Evolutionary conservation across 139 green algal genomes (phyloP), one percentile per base, ranked within the genome.

Genomic region (Ulvella scutata): DNA sequence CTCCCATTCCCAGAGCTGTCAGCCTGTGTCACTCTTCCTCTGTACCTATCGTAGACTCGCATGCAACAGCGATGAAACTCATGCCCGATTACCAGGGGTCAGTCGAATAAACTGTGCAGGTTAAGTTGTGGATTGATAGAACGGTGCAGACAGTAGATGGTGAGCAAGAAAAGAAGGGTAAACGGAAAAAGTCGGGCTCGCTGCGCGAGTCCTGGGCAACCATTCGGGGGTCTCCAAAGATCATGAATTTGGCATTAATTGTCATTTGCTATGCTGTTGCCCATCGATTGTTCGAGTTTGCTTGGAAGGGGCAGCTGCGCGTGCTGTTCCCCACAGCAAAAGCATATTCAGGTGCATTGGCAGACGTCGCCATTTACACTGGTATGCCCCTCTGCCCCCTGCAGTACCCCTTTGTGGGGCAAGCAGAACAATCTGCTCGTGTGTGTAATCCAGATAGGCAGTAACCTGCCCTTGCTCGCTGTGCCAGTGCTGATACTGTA

Each of bases 221-320:
- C 61, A 78, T 93, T 28, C 79, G 78, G 61, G 76, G 75, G 43
- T 87, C 78, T 43, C 78, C 81, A 20, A 88, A 90, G 83, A 91
- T 92, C 72, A 36, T 83, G 4, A 91, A 88, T 76, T 82, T 94
- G 35, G 88, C 85, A 28, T 74, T 91, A 76, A 79, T 94, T 67
- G 89, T 94, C 23, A 82, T 94, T 26, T 77, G 76, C 4, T 94
- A 92, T 74, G 84, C 86, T 33, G 84, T 94, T 51, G 81, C 77
- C 44, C 89, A 94, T 83, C 83, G 89, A 37, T 79, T 93, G 38
- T 93, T 96, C 81, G 88, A 96, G 80, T 90, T 94, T 79, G 83
- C 89, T 2, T 96, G 90, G 90, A 96, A 96, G 83, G 89, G 86
- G 3, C 84, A 91, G 81, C 83, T 96, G 78, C 84, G 88, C 4